Conservation (phyloP, 176 grass and related monocot species). For the Otatea glauca region DNA sequence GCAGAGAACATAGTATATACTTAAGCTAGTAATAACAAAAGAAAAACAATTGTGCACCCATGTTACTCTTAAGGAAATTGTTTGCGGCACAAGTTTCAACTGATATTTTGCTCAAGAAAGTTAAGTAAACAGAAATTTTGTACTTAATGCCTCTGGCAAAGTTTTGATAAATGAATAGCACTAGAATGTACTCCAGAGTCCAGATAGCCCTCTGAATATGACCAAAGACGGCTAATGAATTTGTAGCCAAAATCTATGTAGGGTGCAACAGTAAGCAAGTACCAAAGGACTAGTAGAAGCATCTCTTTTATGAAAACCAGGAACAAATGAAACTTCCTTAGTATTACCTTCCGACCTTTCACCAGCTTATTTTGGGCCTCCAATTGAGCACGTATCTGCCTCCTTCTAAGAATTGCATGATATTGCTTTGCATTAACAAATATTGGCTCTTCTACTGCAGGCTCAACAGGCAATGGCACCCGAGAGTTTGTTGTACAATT, state of each 20-base stretch:
- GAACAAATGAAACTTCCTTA: neutral
- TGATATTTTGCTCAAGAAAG: neutral
- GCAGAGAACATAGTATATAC: constrained; percentile 3
- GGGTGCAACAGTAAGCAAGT: constrained; percentile 27
- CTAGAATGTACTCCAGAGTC: neutral
- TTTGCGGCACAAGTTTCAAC: neutral
- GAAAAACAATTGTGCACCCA: neutral
- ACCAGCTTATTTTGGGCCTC: constrained; percentile 95
- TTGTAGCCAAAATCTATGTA: constrained; percentile 19
- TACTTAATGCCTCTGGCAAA: constrained; percentile 5
- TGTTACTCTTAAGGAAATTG: neutral
- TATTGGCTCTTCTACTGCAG: constrained; percentile 78
- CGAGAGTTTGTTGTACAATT: constrained; percentile 48
- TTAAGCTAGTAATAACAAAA: constrained; percentile 6
- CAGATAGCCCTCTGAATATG: constrained; percentile 21
- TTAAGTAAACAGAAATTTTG: neutral
- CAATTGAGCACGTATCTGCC: constrained; percentile 82
- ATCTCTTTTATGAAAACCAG: constrained; percentile 13
- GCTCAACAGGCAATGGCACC: constrained; percentile 68
- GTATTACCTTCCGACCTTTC: constrained; percentile 84
- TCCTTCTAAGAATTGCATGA: constrained; percentile 87
- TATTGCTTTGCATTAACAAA: constrained; percentile 99
- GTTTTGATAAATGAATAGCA: constrained; percentile 2
- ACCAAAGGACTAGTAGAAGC: constrained; percentile 12
- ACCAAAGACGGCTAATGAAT: constrained; percentile 2